phyloP scores from a whole-genome alignment of 2,329 filamentous ascomycete species.

The Lasiodiplodia citricola region DNA sequence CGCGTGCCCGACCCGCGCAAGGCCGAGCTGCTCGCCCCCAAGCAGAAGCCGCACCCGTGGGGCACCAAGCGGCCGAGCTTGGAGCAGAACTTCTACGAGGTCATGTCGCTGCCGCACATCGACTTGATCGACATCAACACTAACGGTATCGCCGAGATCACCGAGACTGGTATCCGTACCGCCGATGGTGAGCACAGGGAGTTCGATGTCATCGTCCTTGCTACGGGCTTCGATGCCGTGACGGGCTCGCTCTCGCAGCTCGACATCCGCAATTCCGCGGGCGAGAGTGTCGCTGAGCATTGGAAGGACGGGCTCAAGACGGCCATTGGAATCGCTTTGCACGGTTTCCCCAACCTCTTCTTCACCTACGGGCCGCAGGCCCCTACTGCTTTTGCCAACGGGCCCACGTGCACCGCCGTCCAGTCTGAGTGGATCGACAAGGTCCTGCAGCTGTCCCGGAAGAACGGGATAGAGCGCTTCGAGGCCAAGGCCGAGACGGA shows the following conservation, averaged over 20 bases:
- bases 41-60: conserved; percentile 53
- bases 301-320: not conserved
- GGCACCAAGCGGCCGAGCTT: conserved; percentile 46
- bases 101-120: conserved; percentile 51
- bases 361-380: conserved; percentile 54
- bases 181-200: conserved; percentile 55
- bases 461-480: conserved; percentile 46
- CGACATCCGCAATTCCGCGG: not conserved
- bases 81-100: conserved; percentile 47
- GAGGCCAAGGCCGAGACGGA: conserved; percentile 50
- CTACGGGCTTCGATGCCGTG: conserved; percentile 51
- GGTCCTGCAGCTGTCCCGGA: conserved; percentile 45
- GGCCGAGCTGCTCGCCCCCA: conserved; percentile 58
- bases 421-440: conserved; percentile 55
- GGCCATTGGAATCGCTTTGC: conserved; percentile 33
- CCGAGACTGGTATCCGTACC: conserved; percentile 56
- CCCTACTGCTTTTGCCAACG: conserved; percentile 54
- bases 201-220: conserved; percentile 60
- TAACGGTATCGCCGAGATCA: conserved; percentile 52
- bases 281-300: not conserved
- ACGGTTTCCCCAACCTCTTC: conserved; percentile 44
- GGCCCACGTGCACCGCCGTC: conserved; percentile 51
- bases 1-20: conserved; percentile 51
- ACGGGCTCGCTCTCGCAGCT: conserved; percentile 33
- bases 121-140: conserved; percentile 50